phyloP scores from a whole-genome alignment of 2,329 filamentous ascomycete genomes.

The Aspergillus viridinutans region DNA sequence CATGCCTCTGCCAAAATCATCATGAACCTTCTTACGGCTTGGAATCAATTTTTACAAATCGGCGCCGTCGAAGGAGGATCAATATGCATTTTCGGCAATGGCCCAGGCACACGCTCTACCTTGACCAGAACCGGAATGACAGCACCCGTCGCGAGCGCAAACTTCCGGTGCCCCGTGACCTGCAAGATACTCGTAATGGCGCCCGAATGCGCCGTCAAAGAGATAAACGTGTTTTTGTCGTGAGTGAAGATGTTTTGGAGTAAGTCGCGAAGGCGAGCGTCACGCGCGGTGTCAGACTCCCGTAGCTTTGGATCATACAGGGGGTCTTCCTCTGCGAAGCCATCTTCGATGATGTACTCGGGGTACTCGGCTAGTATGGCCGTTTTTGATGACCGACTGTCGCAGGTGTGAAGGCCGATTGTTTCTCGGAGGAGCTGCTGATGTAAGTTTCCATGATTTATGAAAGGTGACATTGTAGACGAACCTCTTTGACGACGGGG shows the following conservation, averaged over 20 bases:
- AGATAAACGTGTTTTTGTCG: conserved; percentile 48
- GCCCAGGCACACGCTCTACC: conserved; percentile 29
- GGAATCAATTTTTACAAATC: conserved; percentile 15
- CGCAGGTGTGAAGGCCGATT: conserved; percentile 59
- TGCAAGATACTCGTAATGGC: conserved; percentile 53
- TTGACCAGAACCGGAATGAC: conserved; percentile 51
- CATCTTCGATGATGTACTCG: conserved; percentile 48
- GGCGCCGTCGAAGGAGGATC: conserved; percentile 24
- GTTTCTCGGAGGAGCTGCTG: conserved; percentile 52
- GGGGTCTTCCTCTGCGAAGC: conserved; percentile 52
- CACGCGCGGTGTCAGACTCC: conserved; percentile 48
- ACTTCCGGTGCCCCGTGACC: conserved; percentile 44
- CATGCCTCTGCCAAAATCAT: too few relatives aligned
- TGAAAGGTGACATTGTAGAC: not conserved
- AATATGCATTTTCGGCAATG: conserved; percentile 14
- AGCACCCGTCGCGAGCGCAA: conserved; percentile 46
- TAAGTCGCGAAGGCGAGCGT: conserved; percentile 43
- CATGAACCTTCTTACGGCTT: not conserved
- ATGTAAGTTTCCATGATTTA: not conserved
- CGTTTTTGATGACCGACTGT: conserved; percentile 49
- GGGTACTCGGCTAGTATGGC: conserved; percentile 50
- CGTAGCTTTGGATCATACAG: conserved; percentile 48
- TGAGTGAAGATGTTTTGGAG: conserved; percentile 52
- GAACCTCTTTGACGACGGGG: conserved; percentile 55
- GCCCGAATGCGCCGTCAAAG: conserved; percentile 57